Percentiles rank a stretch among this genome's conserved stretches.
These are phyloP conservation scores for Platanus orientalis DNA, from an alignment of 164 flowering plant genomes.

Conservation along the genomic window DNA sequence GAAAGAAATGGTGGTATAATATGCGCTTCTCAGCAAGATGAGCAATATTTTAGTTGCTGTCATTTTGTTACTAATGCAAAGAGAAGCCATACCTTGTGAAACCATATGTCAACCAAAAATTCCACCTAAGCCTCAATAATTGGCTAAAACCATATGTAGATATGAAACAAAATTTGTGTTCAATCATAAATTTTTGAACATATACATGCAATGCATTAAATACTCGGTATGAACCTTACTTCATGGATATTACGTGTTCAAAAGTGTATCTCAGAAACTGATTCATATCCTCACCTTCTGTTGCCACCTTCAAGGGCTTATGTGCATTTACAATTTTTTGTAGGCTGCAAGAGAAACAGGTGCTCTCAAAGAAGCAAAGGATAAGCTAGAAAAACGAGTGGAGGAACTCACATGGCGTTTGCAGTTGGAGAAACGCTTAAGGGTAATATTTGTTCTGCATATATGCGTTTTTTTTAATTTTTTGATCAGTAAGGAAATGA, in stretches of 20 bases:
- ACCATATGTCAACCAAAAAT: background rate
- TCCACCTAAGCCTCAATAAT: too few relatives aligned
- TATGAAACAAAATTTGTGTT: background rate
- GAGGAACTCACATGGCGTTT: constrained; percentile 95
- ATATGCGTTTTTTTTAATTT: background rate
- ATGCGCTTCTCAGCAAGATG: too few relatives aligned
- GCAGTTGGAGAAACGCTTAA: constrained; percentile 77
- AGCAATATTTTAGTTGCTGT: too few relatives aligned
- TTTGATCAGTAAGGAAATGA: too few relatives aligned
- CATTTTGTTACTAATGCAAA: too few relatives aligned
- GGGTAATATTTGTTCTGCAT: constrained; percentile 41
- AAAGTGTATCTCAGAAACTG: background rate
- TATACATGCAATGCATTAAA: background rate
- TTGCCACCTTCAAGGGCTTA: background rate
- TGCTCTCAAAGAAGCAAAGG: constrained; percentile 92
- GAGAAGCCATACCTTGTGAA: background rate
- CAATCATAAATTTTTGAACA: background rate
- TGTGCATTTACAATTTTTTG: constrained; percentile 7
- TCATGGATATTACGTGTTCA: background rate
- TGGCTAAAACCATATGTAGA: background rate
- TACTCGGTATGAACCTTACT: background rate
- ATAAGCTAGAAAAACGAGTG: constrained; percentile 80
- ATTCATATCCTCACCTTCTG: background rate
- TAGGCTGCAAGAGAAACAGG: constrained; percentile 95
- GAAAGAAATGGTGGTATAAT: too few relatives aligned